Evolutionary conservation across 2,329 filamentous ascomycete species (phyloP).

Genomic region (Calonectria hongkongensis): DNA sequence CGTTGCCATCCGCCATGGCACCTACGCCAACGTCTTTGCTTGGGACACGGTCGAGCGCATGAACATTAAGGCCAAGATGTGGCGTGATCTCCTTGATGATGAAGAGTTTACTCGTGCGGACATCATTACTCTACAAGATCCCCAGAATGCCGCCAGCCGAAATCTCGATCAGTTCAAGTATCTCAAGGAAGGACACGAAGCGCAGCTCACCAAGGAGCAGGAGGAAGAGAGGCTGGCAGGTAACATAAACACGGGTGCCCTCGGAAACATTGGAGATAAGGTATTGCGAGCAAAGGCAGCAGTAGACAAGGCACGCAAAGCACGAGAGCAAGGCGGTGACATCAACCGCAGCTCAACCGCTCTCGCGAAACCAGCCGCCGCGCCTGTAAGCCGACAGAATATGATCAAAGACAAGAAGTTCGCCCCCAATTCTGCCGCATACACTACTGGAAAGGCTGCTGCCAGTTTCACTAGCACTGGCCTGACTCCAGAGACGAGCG

Average conservation of each 20-base stretch:
- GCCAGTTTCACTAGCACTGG: conserved; percentile 97
- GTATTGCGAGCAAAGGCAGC: conserved; percentile 94
- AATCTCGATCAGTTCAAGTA: conserved; percentile 94
- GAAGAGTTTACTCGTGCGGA: conserved; percentile 90
- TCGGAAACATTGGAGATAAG: conserved; percentile 87
- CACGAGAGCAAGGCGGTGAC: conserved; percentile 77
- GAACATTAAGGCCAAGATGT: conserved; percentile 98
- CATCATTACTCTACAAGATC: conserved; percentile 97
- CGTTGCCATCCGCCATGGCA: conserved; percentile 86
- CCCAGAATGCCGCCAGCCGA: conserved; percentile 88
- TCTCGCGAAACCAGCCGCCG: conserved; percentile 60
- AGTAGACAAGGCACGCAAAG: conserved; percentile 90
- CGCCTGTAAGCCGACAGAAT: conserved; percentile 55
- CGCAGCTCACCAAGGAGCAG: conserved; percentile 81
- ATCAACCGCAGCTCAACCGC: conserved; percentile 72
- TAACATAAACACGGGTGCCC: conserved; percentile 85
- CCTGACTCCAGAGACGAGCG: conserved; percentile 92
- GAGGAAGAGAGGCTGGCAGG: conserved; percentile 79
- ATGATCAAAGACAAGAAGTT: conserved; percentile 74
- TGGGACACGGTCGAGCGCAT: conserved; percentile 96
- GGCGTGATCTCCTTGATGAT: conserved; percentile 92
- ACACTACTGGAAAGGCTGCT: conserved; percentile 93
- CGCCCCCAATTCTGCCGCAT: conserved; percentile 89
- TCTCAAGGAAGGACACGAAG: conserved; percentile 86
- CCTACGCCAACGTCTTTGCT: conserved; percentile 94